Base-by-base conservation (phyloP, 176 grass and related monocot genomes). In the Cenchrus fungigraminus region DNA sequence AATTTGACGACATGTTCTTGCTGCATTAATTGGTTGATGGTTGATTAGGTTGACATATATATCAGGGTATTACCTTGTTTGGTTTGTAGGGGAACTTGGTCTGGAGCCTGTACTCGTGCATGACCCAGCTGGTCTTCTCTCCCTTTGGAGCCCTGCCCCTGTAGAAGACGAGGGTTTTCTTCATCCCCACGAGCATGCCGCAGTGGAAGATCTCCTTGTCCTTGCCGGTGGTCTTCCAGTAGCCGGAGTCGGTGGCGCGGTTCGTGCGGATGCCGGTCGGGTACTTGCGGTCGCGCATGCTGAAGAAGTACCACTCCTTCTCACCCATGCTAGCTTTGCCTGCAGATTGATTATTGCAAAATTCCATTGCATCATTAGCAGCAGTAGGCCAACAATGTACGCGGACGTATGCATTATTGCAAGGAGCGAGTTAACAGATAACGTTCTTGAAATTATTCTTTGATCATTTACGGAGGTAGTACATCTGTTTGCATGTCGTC, bases 291-390 rank as follows among this genome's bases (percentile, higher is more conserved):
- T 95, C 93, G 6, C 88, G 88, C 93, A 95, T 90, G 85, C 93
- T 92, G 82, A 95, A 95, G 87, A 95, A 95, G 78, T 95, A 95
- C 93, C 93, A 95, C 43, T 92, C 93, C 4, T 95, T 95, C 93
- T 95, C 90, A 3, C 90, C 93, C 93, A 95, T 95, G 87, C 90
- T 95, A 73, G 93, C 93, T 86, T 95, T 95, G 56, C 84, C 93
- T 95, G 67, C 6, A 65, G 2, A 81, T 28, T 3, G 14, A 50
- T 12, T 1, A 8, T 44, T 69, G 32, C 46, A 82, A 53, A 37
- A 12, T 50, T 2, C 2, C 9, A 12, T 12, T 12, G 9, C 59
- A 46, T 0, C 6, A 16, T 79, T 49, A 55, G 28, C 11, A 67
- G 1, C 61, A 6, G 45, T 9, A 46, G 22, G 4, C 10, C 10